A percentile compares a stretch with the other conserved stretches of the same genome.
Evolutionary conservation across 2,329 filamentous ascomycete species (phyloP).

Genomic region (Alternaria triticina): DNA sequence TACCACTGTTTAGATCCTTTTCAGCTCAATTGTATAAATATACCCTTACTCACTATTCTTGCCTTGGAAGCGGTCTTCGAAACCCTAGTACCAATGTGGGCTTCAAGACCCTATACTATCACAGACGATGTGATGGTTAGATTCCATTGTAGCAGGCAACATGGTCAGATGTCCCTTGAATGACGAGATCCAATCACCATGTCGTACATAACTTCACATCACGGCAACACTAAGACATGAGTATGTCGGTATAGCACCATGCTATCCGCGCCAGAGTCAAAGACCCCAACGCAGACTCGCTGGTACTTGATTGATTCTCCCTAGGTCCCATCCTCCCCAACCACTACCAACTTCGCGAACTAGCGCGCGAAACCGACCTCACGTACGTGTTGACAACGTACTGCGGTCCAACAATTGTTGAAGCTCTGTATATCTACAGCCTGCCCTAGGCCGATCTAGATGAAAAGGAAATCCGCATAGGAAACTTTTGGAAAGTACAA

Average conservation of each 20-base stretch:
- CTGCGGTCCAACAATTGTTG: conserved; percentile 31
- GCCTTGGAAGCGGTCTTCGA: not conserved
- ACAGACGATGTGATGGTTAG: not conserved
- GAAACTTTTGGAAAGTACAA: conserved; percentile 37
- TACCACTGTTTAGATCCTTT: not conserved
- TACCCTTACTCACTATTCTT: not conserved
- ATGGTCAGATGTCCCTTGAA: too few relatives aligned
- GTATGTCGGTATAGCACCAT: not conserved
- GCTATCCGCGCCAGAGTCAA: not conserved
- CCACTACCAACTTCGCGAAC: not conserved
- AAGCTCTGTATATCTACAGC: conserved; percentile 26
- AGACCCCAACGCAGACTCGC: not conserved
- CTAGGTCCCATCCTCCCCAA: not conserved
- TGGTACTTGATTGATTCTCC: conserved; percentile 1
- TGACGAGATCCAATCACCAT: not conserved
- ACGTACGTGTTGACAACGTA: conserved; percentile 39
- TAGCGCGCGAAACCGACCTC: conserved; percentile 14
- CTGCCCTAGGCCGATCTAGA: conserved; percentile 24
- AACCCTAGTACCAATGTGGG: not conserved
- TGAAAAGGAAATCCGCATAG: conserved; percentile 29
- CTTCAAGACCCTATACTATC: not conserved
- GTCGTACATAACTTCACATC: not conserved
- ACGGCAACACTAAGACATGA: not conserved
- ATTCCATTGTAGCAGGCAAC: not conserved
- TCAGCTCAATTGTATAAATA: not conserved